These are phyloP conservation scores for Talaromyces thailandensis DNA, from an alignment of 495 filamentous ascomycete genomes.

Conservation along the genomic window DNA sequence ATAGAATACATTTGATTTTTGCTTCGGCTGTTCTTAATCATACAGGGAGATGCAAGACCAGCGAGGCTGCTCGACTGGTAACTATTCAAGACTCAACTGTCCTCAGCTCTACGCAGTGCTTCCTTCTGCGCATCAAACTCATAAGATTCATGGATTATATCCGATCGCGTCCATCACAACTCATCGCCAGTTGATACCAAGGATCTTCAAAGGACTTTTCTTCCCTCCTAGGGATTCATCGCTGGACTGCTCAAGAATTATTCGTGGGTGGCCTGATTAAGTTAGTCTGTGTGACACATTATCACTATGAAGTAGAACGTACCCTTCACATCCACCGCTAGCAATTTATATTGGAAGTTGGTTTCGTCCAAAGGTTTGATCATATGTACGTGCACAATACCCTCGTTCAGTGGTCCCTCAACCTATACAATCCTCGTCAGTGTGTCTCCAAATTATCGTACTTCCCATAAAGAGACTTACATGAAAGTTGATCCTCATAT, in stretches of 20 bases:
- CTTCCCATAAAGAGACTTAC: conserved; percentile 27
- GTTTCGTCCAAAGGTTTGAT: conserved; percentile 49
- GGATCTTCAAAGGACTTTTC: conserved; percentile 32
- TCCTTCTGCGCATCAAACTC: not conserved
- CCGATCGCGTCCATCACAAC: not conserved
- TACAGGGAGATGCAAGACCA: not conserved
- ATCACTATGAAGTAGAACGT: not conserved
- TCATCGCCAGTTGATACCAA: conserved; percentile 46
- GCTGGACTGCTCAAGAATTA: conserved; percentile 38
- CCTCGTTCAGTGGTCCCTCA: conserved; percentile 68
- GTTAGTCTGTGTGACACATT: conserved; percentile 1
- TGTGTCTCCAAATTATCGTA: not conserved
- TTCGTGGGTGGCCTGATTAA: conserved; percentile 28
- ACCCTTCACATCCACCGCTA: conserved; percentile 72
- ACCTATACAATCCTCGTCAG: conserved; percentile 42
- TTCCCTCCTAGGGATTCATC: conserved; percentile 20
- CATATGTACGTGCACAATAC: conserved; percentile 71
- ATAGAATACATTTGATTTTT: not conserved
- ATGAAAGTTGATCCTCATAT: conserved; percentile 83
- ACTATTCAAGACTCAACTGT: not conserved
- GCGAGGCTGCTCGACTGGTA: not conserved
- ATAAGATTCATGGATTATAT: not conserved
- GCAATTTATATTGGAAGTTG: conserved; percentile 72
- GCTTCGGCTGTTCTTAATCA: not conserved
- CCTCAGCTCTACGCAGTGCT: not conserved